Conservation (phyloP, 2,329 filamentous ascomycete species). For the Intubia oerlemansii region DNA sequence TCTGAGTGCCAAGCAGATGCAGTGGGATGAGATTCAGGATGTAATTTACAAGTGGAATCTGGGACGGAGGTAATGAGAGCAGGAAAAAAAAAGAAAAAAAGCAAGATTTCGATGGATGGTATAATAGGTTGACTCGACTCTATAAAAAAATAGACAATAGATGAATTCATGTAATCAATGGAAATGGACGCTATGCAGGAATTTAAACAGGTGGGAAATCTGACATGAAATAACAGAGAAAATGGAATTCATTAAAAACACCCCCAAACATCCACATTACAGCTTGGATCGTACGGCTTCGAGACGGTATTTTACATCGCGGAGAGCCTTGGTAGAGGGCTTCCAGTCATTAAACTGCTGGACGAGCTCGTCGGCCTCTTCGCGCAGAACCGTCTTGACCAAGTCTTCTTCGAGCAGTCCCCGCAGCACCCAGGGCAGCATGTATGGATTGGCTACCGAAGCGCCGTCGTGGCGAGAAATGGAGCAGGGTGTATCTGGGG, state of each 20-base stretch:
- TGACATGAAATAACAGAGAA: too few relatives aligned
- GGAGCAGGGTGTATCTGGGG: conserved; percentile 24
- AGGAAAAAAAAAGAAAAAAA: too few relatives aligned
- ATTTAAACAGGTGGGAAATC: too few relatives aligned
- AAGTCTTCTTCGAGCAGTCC: conserved; percentile 81
- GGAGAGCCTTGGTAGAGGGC: conserved; percentile 70
- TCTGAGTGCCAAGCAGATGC: conserved; percentile 42
- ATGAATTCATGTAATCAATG: too few relatives aligned
- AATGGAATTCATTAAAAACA: too few relatives aligned
- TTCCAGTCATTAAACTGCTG: conserved; percentile 86
- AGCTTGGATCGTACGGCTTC: conserved; percentile 82
- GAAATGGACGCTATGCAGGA: too few relatives aligned
- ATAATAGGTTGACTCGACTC: too few relatives aligned
- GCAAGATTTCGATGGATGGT: too few relatives aligned
- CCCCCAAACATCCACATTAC: too few relatives aligned
- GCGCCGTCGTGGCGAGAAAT: conserved; percentile 29
- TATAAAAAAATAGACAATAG: too few relatives aligned
- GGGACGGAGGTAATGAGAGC: too few relatives aligned
- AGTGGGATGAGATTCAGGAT: conserved; percentile 81
- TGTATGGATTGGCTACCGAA: conserved; percentile 56
- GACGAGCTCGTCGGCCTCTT: conserved; percentile 63
- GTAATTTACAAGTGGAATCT: conserved; percentile 68
- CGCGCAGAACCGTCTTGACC: conserved; percentile 58
- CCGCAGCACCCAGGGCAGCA: conserved; percentile 87
- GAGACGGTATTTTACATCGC: conserved; percentile 86